Conservation (phyloP, 768 basidiomycete species). For the Leccinum olivaceopallidum region DNA sequence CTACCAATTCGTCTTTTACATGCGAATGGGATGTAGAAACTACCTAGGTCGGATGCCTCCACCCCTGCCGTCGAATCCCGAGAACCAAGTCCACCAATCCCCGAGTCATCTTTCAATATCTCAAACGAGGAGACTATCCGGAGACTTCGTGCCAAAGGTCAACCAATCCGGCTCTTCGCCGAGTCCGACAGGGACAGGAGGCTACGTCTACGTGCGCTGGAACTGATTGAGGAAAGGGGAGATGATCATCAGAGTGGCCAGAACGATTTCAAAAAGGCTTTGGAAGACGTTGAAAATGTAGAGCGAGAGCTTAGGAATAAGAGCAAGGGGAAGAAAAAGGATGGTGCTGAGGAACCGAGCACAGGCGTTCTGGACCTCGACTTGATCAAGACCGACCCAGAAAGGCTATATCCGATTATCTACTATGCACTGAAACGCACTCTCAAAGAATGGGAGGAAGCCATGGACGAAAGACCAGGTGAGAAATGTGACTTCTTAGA, state of each 20-base stretch:
- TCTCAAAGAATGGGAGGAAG: conserved; percentile 95
- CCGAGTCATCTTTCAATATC: conserved; percentile 69
- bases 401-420: conserved; percentile 95
- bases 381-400: conserved; percentile 86
- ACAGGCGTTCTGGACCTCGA: conserved; percentile 72
- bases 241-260: conserved; percentile 79
- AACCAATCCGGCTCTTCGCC: conserved; percentile 93
- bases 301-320: conserved; percentile 66
- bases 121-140: conserved; percentile 92
- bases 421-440: conserved; percentile 93
- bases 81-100: conserved; percentile 41
- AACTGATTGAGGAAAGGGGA: conserved; percentile 91
- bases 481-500: conserved; percentile 13
- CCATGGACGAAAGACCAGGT: conserved; percentile 94
- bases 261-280: conserved; percentile 91
- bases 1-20: conserved; percentile 34
- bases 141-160: conserved; percentile 85
- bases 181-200: conserved; percentile 95
- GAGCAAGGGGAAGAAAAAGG: conserved; percentile 61
- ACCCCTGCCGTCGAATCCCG: conserved; percentile 36
- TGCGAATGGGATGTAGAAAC: conserved; percentile 48
- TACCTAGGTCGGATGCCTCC: conserved; percentile 42
- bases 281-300: conserved; percentile 84
- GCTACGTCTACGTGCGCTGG: conserved; percentile 86
- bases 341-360: conserved; percentile 47